Conservation (phyloP, 2,329 filamentous ascomycete genomes). For the Hortaea sp. region DNA sequence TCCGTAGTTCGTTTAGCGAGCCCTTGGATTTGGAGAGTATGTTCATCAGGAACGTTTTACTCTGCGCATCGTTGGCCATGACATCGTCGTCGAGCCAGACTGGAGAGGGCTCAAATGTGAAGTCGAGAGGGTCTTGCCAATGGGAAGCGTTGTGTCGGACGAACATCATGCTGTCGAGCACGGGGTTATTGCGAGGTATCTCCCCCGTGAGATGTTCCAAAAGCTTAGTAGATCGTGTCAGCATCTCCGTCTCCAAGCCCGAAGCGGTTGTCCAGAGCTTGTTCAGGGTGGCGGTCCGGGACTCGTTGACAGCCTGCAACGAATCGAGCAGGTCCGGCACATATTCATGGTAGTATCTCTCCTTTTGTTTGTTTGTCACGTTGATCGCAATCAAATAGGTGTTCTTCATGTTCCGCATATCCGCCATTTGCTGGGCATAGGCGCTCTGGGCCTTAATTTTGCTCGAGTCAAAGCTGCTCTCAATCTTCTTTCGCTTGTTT, state of each 20-base stretch:
- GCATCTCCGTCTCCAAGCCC: slow-evolving; percentile 66
- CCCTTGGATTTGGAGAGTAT: slow-evolving; percentile 83
- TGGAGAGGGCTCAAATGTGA: slow-evolving; percentile 84
- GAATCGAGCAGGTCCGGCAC: slow-evolving; percentile 84
- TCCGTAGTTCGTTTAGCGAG: slow-evolving; percentile 67
- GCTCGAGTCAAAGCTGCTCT: slow-evolving; percentile 75
- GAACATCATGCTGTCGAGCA: slow-evolving; percentile 96
- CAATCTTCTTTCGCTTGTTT: slow-evolving; percentile 85
- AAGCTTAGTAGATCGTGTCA: slow-evolving; percentile 62
- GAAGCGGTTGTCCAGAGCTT: slow-evolving; percentile 73
- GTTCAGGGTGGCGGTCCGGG: slow-evolving; percentile 75
- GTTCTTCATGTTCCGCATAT: slow-evolving; percentile 98
- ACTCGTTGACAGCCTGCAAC: slow-evolving; percentile 87
- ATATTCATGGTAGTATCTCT: slow-evolving; percentile 95
- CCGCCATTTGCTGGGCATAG: slow-evolving; percentile 82
- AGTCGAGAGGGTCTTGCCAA: slow-evolving; percentile 77
- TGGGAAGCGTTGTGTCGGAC: slow-evolving; percentile 74
- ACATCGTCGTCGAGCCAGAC: slow-evolving; percentile 90
- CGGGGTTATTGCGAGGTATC: slow-evolving; percentile 77
- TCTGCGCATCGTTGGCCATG: slow-evolving; percentile 77
- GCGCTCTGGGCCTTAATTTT: slow-evolving; percentile 84
- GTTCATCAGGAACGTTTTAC: slow-evolving; percentile 86
- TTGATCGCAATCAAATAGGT: slow-evolving; percentile 95
- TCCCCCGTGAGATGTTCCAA: slow-evolving; percentile 66
- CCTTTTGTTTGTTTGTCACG: slow-evolving; percentile 94